Conservation (phyloP, 495 filamentous ascomycete species). For the Pyrenula aspistea region DNA sequence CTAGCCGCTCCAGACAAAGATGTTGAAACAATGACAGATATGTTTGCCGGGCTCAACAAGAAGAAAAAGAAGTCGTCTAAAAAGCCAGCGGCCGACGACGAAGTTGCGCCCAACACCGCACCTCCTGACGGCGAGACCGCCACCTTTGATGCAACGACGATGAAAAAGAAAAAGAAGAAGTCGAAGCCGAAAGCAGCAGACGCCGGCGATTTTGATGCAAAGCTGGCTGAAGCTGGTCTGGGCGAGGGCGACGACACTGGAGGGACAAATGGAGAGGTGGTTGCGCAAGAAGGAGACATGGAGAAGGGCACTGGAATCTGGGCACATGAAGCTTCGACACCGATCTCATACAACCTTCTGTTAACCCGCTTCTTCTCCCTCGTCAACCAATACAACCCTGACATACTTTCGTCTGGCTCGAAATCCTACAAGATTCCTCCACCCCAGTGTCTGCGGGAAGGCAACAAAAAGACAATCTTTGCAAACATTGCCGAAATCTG, state of each 20-base stretch:
- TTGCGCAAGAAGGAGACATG: conserved; percentile 57
- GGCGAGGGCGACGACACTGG: conserved; percentile 33
- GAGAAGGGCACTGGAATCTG: conserved; percentile 90
- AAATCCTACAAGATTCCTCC: conserved; percentile 98
- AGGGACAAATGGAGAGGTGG: conserved; percentile 34
- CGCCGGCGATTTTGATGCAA: conserved; percentile 67
- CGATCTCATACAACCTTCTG: conserved; percentile 74
- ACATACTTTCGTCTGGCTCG: conserved; percentile 73
- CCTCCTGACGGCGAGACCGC: conserved; percentile 43
- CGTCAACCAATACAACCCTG: conserved; percentile 85
- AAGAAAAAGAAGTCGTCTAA: conserved; percentile 68
- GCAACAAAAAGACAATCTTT: conserved; percentile 99
- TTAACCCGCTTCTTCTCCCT: conserved; percentile 85
- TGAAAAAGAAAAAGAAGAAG: conserved; percentile 89
- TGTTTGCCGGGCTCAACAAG: conserved; percentile 80
- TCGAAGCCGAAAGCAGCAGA: conserved; percentile 67
- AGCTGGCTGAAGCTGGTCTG: conserved; percentile 66
- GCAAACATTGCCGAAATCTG: conserved; percentile 92
- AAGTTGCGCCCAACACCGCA: conserved; percentile 38
- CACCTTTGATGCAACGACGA: conserved; percentile 52
- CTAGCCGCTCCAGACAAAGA: conserved; percentile 36
- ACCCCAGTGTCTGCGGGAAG: conserved; percentile 97
- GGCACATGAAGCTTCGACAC: conserved; percentile 62
- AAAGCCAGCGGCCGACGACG: conserved; percentile 42
- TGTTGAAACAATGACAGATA: conserved; percentile 58